Conservation (phyloP, 805 yeast genomes). For the Ogataea saltuana region DNA sequence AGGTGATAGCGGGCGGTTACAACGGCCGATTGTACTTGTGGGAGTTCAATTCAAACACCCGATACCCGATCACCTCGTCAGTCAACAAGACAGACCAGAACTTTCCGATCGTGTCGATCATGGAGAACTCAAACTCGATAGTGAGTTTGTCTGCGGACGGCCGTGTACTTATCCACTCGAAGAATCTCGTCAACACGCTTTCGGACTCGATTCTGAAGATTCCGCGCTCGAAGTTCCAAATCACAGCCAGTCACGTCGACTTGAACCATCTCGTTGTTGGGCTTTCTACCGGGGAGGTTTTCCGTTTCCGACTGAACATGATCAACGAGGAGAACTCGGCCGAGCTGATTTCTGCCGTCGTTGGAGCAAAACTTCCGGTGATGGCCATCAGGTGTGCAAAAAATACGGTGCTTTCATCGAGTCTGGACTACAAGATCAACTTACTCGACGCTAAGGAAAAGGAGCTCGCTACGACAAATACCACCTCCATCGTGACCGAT, state of each 20-base stretch:
- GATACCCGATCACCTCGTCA: constrained; percentile 27
- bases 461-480: constrained; percentile 6
- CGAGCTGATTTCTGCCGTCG: constrained; percentile 7
- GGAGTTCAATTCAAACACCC: constrained; percentile 41
- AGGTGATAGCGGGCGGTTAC: constrained; percentile 48
- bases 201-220: constrained; percentile 14
- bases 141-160: constrained; percentile 28
- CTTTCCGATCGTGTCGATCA: constrained; percentile 24
- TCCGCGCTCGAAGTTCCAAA: constrained; percentile 10
- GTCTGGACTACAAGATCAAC: constrained; percentile 17
- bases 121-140: constrained; percentile 30
- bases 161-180: constrained; percentile 22
- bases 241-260: constrained; percentile 25
- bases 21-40: constrained; percentile 55
- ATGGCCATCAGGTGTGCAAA: constrained; percentile 20
- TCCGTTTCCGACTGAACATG: constrained; percentile 15
- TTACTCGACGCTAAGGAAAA: constrained; percentile 2
- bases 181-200: constrained; percentile 24
- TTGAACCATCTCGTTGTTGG: constrained; percentile 26
- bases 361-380: constrained; percentile 20
- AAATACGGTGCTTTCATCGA: constrained; percentile 9
- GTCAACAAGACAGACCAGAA: constrained; percentile 1
- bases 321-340: constrained; percentile 14
- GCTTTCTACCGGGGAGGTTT: constrained; percentile 26
- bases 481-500: constrained; percentile 14